These are phyloP conservation scores for Durio zibethinus DNA, from an alignment of 345 rosid species.

Conservation along the genomic window DNA sequence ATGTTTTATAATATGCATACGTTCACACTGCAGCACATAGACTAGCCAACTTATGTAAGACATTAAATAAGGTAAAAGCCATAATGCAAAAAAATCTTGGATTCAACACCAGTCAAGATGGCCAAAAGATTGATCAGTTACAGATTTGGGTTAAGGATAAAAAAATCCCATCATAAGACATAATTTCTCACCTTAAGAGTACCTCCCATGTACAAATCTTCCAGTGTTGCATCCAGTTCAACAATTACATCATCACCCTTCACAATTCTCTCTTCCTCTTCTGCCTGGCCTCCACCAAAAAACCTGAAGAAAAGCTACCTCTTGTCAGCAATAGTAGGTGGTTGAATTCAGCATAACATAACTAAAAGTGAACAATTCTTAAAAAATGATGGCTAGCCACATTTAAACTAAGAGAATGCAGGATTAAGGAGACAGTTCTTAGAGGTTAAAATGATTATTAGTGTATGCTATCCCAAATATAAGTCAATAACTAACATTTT, in stretches of 20 bases:
- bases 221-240: slow-evolving; percentile 86
- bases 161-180: background rate
- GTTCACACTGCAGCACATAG: background rate
- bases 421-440: slow-evolving; percentile 15
- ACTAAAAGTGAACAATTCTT: background rate
- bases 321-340: slow-evolving; percentile 16
- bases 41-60: background rate
- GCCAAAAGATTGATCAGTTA: background rate
- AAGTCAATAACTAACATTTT: background rate
- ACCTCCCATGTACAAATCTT: slow-evolving; percentile 99
- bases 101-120: background rate
- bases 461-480: background rate
- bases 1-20: background rate
- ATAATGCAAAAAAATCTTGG: background rate
- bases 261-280: slow-evolving; percentile 87
- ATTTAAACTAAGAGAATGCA: slow-evolving; percentile 20
- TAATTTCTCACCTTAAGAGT: slow-evolving; percentile 62
- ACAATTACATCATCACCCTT: slow-evolving; percentile 97
- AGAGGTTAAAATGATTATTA: background rate
- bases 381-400: slow-evolving; percentile 17
- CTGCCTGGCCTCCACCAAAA: slow-evolving; percentile 75
- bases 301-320: slow-evolving; percentile 34
- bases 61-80: background rate
- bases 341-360: background rate
- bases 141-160: background rate